Base-by-base conservation (phyloP, 2,329 filamentous ascomycete species). In the Colletotrichum musicola region DNA sequence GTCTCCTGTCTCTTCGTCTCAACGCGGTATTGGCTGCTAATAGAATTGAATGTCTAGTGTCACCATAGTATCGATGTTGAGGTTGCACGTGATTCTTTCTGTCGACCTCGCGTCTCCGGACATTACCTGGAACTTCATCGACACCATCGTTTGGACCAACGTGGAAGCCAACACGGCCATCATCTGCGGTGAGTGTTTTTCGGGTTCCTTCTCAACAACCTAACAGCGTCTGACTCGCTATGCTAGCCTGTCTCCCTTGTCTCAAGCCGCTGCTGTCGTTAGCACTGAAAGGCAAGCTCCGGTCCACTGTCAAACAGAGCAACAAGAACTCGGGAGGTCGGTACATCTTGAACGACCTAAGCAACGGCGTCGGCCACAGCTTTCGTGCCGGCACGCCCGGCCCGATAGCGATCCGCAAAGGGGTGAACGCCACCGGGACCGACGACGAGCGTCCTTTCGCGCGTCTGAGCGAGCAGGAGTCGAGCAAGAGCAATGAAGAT, bases 41-140 rank as follows among this genome's bases (percentile, higher is more conserved):
- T 35, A 2, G 30, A 46, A 6, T 3, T 46, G 14, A n/a, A 46
- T 5, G 40, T 7, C 40, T 62, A 62, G 58, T 14, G 68, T 74
- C 14, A 73, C 72, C 10, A 13, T 71, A 3, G 66, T 74, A 9
- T 72, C 73, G 2, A 57, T 68, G 18, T 56, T 73, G 1, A 64
- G 73, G 3, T 55, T 74, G 10, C 38, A 60, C 6, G 63, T 60
- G 20, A 58, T 74, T 2, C 51, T 72, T 7, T 27, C 53, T 2
- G 68, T 55, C 1, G 58, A 75, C 22, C 53, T 75, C 18, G 35
- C 46, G 9, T 55, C 56, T 20, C 68, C 68, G 1, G 75, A 76
- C 40, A 72, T 76, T 13, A 76, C 73, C 3, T 76, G 74, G 74
- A 74, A 74, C 27, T 73, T 74, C 53, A 58, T 72, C 20, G 38